Evolutionary conservation across 148 eudicot genomes (phyloP).

Genomic region (Rheum nobile): DNA sequence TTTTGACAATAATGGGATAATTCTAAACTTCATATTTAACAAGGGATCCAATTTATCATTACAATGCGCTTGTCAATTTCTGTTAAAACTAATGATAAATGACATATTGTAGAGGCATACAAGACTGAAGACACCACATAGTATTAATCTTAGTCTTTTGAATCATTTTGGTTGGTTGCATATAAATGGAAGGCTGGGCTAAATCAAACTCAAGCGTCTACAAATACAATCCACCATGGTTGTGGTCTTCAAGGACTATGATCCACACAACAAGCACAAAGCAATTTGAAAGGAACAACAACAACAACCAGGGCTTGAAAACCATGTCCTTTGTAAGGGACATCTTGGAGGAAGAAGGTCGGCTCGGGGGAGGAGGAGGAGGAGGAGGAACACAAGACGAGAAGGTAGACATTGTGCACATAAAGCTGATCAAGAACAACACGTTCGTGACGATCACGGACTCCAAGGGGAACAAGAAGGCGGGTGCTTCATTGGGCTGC

Average conservation of each 20-base stretch:
- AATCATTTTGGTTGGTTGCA: neutral
- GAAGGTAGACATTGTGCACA: slow-evolving; percentile 70
- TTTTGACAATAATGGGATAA: neutral
- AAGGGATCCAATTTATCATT: neutral
- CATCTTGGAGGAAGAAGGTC: slow-evolving; percentile 21
- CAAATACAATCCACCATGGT: slow-evolving; percentile 7
- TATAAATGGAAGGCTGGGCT: neutral
- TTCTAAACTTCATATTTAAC: neutral
- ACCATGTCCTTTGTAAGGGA: slow-evolving; percentile 33
- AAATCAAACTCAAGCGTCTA: neutral
- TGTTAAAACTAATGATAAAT: neutral
- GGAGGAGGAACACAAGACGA: slow-evolving; percentile 25
- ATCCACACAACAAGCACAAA: slow-evolving; percentile 45
- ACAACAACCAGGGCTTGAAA: neutral
- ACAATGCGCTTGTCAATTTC: neutral
- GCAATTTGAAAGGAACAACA: slow-evolving; percentile 15
- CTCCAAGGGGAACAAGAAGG: slow-evolving; percentile 70
- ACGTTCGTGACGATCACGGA: slow-evolving; percentile 76
- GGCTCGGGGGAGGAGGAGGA: neutral
- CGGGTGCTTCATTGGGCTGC: slow-evolving; percentile 51
- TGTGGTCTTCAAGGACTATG: slow-evolving; percentile 20
- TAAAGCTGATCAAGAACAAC: slow-evolving; percentile 70
- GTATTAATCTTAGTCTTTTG: neutral
- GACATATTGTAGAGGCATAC: neutral
- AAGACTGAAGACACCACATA: neutral